These are phyloP conservation scores for Paecilomyces variotii DNA, from an alignment of 2,329 filamentous ascomycete genomes.

Conservation along the genomic window DNA sequence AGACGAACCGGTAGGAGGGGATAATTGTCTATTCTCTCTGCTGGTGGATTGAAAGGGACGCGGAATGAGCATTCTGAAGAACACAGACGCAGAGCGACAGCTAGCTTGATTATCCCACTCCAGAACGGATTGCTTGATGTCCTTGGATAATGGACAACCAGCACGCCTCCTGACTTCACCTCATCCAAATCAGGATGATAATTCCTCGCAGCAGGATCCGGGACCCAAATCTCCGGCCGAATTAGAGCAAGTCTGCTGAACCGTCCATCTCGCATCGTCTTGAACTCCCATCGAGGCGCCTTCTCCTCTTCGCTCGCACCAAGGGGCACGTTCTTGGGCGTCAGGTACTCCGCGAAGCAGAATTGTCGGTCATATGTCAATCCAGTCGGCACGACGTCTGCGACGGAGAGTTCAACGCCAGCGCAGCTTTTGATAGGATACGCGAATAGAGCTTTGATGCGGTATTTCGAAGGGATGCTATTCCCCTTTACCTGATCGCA, in stretches of 20 bases:
- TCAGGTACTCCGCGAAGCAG: slow-evolving; percentile 61
- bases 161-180: slow-evolving; percentile 44
- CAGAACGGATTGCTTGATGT: slow-evolving; percentile 5
- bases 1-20: slow-evolving; percentile 41
- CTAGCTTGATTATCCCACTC: slow-evolving; percentile 14
- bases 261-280: slow-evolving; percentile 35
- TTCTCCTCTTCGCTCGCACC: slow-evolving; percentile 24
- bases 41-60: slow-evolving; percentile 46
- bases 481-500: slow-evolving; percentile 19
- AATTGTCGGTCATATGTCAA: slow-evolving; percentile 76
- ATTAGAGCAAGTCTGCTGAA: slow-evolving; percentile 62
- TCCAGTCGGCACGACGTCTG: slow-evolving; percentile 59
- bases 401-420: slow-evolving; percentile 62
- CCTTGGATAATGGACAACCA: slow-evolving; percentile 43
- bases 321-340: slow-evolving; percentile 15
- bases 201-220: slow-evolving; percentile 36
- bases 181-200: slow-evolving; percentile 39
- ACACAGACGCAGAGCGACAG: slow-evolving; percentile 22
- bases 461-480: slow-evolving; percentile 30
- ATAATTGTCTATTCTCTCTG: slow-evolving; percentile 36
- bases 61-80: slow-evolving; percentile 37
- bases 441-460: slow-evolving; percentile 63
- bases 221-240: slow-evolving; percentile 53
- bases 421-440: slow-evolving; percentile 79
- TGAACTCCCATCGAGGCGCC: slow-evolving; percentile 37